Evolutionary conservation across 306 rosid species (phyloP), one percentile per base, ranked within the genome.

Genomic region (Begonia loranthoides): DNA sequence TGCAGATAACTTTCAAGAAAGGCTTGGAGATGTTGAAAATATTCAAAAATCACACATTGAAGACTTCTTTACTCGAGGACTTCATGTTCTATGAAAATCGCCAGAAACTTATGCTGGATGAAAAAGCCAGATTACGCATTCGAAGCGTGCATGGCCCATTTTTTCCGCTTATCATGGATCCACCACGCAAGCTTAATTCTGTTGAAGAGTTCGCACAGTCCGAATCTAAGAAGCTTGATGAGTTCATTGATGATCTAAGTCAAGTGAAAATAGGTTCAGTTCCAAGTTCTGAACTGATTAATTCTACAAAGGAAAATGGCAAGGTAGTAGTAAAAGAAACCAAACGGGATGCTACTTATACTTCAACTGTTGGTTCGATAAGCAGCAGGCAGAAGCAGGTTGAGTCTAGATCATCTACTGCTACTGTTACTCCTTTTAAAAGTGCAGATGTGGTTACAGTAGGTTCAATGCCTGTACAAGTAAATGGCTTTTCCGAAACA

Each of bases 51-150:
- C 80, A 82, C 49, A 15, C 70, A n/a, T 14, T 75, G 73, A 89
- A 77, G 89, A 82, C 89, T 39, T 89, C 95, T 59, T 71, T 89
- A 70, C 89, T 84, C 12, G 97, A 89, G 39, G 97, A 89, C 62
- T 82, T 89, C 14, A 64, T 81, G 54, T 89, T 84, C 62, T 81
- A 89, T 57, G 97, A 89, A 78, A 75, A 79, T 57, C 97, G 97
- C 34, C 89, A 89, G 68, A 89, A 77, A 79, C 70, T 89, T 54
- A 77, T 89, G 82, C 82, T 67, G 75, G 97, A 84, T 52, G 93
- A 79, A 74, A 89, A 79, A 72, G 76, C 93, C 64, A 79, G 82
- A 74, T 70, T 67, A 15, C 66, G 63, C 36, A 48, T 66, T 56
- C 77, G 65, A 63, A 82, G 66, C 66, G 69, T 60, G 0, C 76